A percentile compares a stretch with the other conserved stretches of the same genome.
phyloP scores from a whole-genome alignment of 1,284 basidiomycete species.

The Ceratobasidium papillatum region DNA sequence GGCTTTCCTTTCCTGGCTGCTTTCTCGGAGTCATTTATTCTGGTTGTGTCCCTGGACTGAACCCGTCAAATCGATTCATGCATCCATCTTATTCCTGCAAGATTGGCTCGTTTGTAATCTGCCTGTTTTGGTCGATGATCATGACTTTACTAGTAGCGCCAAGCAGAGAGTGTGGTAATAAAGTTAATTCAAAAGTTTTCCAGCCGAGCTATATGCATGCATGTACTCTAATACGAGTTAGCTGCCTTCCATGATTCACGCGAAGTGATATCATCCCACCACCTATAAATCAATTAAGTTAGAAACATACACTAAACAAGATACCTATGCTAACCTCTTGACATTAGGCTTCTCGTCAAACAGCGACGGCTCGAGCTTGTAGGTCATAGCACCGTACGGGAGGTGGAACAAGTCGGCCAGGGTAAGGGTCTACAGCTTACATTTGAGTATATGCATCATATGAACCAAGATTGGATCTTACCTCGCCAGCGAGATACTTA shows the following conservation, averaged over 20 bases:
- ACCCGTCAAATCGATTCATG: too few species aligned
- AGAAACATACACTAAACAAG: background rate
- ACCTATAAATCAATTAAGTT: conserved; percentile 44
- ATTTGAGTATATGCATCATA: conserved; percentile 1
- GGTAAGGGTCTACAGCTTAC: conserved; percentile 50
- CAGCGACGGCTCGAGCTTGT: conserved; percentile 45
- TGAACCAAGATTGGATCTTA: conserved; percentile 46
- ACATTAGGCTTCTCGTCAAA: conserved; percentile 41
- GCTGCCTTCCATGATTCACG: conserved; percentile 54
- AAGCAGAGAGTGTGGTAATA: too few species aligned
- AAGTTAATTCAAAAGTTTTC: too few species aligned
- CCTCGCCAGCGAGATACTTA: conserved; percentile 62
- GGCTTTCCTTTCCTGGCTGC: too few species aligned
- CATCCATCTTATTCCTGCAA: too few species aligned
- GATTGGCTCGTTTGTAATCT: too few species aligned
- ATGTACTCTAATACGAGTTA: background rate
- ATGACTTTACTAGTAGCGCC: too few species aligned
- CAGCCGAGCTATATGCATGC: background rate
- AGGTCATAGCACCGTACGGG: conserved; percentile 44
- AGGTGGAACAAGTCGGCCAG: conserved; percentile 58
- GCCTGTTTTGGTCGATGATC: too few species aligned
- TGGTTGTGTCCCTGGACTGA: too few species aligned
- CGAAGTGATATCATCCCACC: conserved; percentile 53
- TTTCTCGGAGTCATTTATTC: too few species aligned
- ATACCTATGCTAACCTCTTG: background rate